Base-by-base conservation (phyloP, 148 eudicot species). In the Vaccinium darrowii region DNA sequence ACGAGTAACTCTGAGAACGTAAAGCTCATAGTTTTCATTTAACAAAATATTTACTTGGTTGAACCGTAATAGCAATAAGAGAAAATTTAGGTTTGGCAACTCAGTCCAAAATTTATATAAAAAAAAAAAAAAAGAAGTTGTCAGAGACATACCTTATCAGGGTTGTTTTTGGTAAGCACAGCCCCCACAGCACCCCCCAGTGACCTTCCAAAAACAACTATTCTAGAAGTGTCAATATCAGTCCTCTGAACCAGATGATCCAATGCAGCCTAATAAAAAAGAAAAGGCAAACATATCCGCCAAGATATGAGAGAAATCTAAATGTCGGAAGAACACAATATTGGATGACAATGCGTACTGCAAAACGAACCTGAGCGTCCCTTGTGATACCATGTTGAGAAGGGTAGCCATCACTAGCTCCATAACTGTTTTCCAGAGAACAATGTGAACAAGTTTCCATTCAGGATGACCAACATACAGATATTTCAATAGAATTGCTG, bases 101-200 rank as follows among this genome's bases (percentile, higher is more conserved):
- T 69, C 78, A 62, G 9, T 16, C 47, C 12, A 30, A 83, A 18
- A 36, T 53, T n/a, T 50, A n/a, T n/a, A n/a, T n/a, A n/a, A n/a
- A n/a, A 5, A 5, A 49, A 6, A 6, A 50, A 0, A 21, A 82
- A 67, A 19, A 30, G 63, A 67, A 6, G 49, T 39, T 27, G 43
- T 15, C 15, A 54, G 21, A 81, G 21, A 10, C 16, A 58, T 82
- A 96, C 99, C 99, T 93, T 96, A 60, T 96, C 98, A 47, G 98
- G 95, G 81, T 96, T 96, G 87, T 94, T 94, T 87, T 92, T 92
- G 53, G 93, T 83, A 82, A 96, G 96, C 43, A 90, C 92, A 71
- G 98, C 81, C 80, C 98, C 98, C 87, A 96, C 99, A 54, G 99
- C 99, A 81, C 99, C 99, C 79, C 99, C 99, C 65, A 96, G 93